Percentiles rank a stretch among this genome's conserved stretches.
phyloP scores from a whole-genome alignment of 164 flowering plant genomes.

The Kingdonia uniflora region DNA sequence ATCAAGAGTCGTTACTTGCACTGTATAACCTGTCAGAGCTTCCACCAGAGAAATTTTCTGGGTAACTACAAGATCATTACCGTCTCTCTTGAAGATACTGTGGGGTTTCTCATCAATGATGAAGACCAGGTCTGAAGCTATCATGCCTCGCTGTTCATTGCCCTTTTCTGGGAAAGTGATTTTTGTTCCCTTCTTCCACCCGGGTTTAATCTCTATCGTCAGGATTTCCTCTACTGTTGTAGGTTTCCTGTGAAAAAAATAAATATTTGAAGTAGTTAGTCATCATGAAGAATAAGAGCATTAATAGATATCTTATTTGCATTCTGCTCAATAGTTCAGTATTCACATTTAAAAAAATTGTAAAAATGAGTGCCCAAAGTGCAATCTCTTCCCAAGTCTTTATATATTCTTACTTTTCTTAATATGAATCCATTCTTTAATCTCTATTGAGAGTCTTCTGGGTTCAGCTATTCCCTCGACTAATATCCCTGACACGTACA shows the following conservation, averaged over 20 bases:
- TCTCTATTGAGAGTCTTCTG: no score
- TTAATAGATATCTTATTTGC: no score
- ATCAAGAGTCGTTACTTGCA: conserved; percentile 70
- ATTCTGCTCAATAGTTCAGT: no score
- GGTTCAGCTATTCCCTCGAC: no score
- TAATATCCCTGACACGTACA: no score
- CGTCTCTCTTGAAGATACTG: conserved; percentile 67
- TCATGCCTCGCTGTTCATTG: conserved; percentile 59
- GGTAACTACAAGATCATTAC: conserved; percentile 63
- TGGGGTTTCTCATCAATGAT: conserved; percentile 92
- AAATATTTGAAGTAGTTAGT: neutral
- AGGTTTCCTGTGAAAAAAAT: conserved; percentile 53
- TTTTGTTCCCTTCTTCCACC: conserved; percentile 98
- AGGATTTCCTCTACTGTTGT: conserved; percentile 66
- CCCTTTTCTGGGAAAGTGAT: conserved; percentile 92
- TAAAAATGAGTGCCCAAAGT: no score
- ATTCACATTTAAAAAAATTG: no score
- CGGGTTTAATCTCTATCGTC: conserved; percentile 76
- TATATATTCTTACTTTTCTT: no score
- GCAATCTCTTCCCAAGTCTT: no score
- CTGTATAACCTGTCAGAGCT: conserved; percentile 73
- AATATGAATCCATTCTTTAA: no score
- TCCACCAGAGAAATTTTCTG: conserved; percentile 74
- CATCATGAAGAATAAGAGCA: no score
- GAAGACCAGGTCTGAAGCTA: conserved; percentile 80